A percentile compares a stretch with the other conserved stretches of the same genome.
phyloP scores from a whole-genome alignment of 2,329 filamentous ascomycete genomes.

The Ophiognomonia clavigignenti-juglandacearum region DNA sequence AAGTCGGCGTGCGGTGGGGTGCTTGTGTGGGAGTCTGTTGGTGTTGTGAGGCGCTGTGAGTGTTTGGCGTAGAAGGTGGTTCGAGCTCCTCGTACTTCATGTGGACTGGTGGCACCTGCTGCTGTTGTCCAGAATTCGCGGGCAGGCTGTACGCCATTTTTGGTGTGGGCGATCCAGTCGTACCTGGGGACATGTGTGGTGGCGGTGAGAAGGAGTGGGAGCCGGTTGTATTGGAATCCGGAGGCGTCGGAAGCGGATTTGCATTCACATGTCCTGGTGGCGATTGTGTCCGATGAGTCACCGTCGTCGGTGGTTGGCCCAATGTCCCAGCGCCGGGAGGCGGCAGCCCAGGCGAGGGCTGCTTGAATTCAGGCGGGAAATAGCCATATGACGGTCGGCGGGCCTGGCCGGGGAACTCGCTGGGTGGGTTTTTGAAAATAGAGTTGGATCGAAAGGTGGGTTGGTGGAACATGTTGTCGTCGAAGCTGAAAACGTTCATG shows the following conservation, averaged over 20 bases:
- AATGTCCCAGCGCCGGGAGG: slow-evolving; percentile 27
- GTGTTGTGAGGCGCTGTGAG: slow-evolving; percentile 18
- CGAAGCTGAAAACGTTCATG: slow-evolving; percentile 42
- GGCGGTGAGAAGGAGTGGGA: slow-evolving; percentile 34
- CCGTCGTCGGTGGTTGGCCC: slow-evolving; percentile 27
- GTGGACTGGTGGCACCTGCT: slow-evolving; percentile 11
- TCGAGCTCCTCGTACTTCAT: slow-evolving; percentile 21
- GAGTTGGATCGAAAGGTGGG: slow-evolving; percentile 62
- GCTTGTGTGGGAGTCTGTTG: slow-evolving; percentile 20
- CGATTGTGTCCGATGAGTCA: slow-evolving; percentile 18
- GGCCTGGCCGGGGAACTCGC: slow-evolving; percentile 45
- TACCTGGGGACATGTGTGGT: slow-evolving; percentile 18
- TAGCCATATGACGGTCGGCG: slow-evolving; percentile 44
- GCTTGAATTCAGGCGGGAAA: slow-evolving; percentile 53
- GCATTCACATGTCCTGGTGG: slow-evolving; percentile 4
- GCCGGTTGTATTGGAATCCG: slow-evolving; percentile 32
- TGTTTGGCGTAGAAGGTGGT: slow-evolving; percentile 12
- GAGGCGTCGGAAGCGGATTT: slow-evolving; percentile 36
- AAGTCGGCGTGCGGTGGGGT: slow-evolving; percentile 25
- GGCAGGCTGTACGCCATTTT: slow-evolving; percentile 25
- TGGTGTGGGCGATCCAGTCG: slow-evolving; percentile 29
- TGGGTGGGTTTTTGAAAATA: slow-evolving; percentile 57
- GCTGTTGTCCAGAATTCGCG: slow-evolving; percentile 9
- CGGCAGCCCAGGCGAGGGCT: slow-evolving; percentile 27
- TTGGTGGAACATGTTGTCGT: slow-evolving; percentile 37